Base-by-base conservation (phyloP, 1,139 yeast species). In the Yamadazyma diospyri region DNA sequence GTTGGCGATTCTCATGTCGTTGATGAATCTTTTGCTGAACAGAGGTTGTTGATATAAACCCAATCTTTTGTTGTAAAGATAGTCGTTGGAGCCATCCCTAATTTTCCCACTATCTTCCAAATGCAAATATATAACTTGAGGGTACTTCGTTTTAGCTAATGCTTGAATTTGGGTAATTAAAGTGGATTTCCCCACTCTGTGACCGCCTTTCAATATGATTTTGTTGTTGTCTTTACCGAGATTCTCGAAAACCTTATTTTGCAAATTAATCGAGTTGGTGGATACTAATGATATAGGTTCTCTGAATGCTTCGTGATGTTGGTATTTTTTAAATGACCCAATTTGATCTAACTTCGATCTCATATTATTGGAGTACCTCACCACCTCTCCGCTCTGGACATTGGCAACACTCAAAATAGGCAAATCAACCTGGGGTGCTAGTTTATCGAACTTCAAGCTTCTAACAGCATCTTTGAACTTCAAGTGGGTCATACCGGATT, bases 161-260 rank as follows among this genome's bases (percentile, higher is more conserved):
- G 92, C 81, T 36, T 83, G 82, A 1, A 81, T 69, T 55, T 89
- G 96, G 0, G 92, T 61, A 32, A 89, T 48, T 25, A 82, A 55
- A 0, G 88, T 76, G 3, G 92, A 75, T 61, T 89, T 89, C 8
- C 97, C 97, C 8, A 74, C 70, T 29, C 96, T 96, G 30, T 76
- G 63, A 37, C 72, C 78, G 26, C 97, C 97, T 20, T 76, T 58
- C 15, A 89, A 45, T 31, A 83, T 64, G 25, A 72, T 46, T 49
- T 84, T 68, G 52, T 79, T 82, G 12, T 52, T 64, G 1, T 51
- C 33, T 2, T 41, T 40, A 19, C 45, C 40, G 38, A 64, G 49
- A 21, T 55, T 53, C 11, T 45, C 35, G 6, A 68, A 43, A 37
- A 66, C 59, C 8, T 41, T 37, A n/a, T 46, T 37, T 16, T 52